Percentiles rank a stretch among this genome's conserved stretches.
phyloP scores from a whole-genome alignment of 257 asterid genomes.

The Gardenia jasminoides region DNA sequence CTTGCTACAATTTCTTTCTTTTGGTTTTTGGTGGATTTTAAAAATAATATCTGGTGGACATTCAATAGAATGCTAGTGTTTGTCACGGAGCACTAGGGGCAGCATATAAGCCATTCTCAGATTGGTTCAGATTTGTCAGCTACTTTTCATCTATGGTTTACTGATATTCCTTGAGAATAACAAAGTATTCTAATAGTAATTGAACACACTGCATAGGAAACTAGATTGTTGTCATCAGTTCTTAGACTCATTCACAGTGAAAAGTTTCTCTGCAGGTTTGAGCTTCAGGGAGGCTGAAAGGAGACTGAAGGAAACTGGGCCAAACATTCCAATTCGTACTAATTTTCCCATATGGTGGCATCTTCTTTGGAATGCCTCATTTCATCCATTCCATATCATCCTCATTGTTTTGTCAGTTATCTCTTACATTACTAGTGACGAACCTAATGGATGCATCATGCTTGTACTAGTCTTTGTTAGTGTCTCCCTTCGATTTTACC shows the following conservation, averaged over 20 bases:
- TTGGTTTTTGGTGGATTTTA: too few species aligned
- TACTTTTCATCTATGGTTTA: background rate
- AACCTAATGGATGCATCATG: constrained; percentile 28
- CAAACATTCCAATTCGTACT: constrained; percentile 16
- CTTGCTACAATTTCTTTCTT: too few species aligned
- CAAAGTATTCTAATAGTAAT: background rate
- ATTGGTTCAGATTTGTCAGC: background rate
- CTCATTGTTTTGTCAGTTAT: constrained; percentile 18
- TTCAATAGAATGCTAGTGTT: background rate
- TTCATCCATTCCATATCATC: constrained; percentile 30
- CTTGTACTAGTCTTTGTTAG: constrained; percentile 25
- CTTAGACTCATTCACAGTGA: too few species aligned
- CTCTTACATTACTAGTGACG: constrained; percentile 23
- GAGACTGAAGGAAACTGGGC: constrained; percentile 25
- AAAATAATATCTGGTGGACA: too few species aligned
- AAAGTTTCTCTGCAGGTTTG: constrained; percentile 19
- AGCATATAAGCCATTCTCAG: background rate
- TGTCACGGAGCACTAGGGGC: too few species aligned
- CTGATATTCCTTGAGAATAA: background rate
- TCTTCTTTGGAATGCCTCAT: constrained; percentile 24
- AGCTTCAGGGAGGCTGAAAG: constrained; percentile 29
- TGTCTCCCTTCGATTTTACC: constrained; percentile 28
- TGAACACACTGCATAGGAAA: background rate
- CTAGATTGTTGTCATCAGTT: background rate
- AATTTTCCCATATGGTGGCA: constrained; percentile 25